Evolutionary conservation across 2,329 filamentous ascomycete genomes (phyloP).

Genomic region (Phialophora tarda): DNA sequence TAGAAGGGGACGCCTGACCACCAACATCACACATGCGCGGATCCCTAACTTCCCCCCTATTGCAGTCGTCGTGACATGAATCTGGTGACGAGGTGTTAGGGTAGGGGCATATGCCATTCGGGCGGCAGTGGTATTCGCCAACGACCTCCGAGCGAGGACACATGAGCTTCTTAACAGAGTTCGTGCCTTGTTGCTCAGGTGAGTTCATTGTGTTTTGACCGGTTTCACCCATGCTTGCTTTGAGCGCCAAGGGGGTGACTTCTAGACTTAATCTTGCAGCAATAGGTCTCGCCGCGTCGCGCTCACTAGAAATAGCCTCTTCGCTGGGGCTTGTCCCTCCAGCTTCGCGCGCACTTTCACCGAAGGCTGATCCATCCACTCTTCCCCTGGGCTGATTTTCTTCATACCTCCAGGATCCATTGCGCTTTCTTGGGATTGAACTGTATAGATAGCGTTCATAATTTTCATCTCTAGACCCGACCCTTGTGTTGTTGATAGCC

Average conservation of each 20-base stretch:
- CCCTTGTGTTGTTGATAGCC: background rate
- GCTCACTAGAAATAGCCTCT: background rate
- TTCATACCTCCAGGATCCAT: background rate
- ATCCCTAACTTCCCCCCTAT: background rate
- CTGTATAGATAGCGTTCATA: background rate
- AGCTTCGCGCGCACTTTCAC: background rate
- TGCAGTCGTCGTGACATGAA: conserved; percentile 11
- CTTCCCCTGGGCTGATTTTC: background rate
- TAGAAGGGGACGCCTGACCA: background rate
- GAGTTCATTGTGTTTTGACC: background rate
- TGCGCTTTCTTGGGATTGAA: background rate
- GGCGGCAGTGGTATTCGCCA: conserved; percentile 7
- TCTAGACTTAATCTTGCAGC: background rate
- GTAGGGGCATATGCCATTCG: conserved; percentile 19
- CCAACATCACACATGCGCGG: background rate
- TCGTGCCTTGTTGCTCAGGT: background rate
- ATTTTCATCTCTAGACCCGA: background rate
- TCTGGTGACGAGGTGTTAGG: conserved; percentile 2
- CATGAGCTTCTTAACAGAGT: conserved; percentile 22
- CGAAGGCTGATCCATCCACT: background rate
- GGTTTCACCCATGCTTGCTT: background rate
- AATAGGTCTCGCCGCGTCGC: background rate
- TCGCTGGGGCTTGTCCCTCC: background rate
- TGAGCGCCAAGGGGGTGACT: background rate
- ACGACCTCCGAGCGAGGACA: conserved; percentile 26